phyloP scores from a whole-genome alignment of 768 basidiomycete species.

The Vishniacozyma victoriae region DNA sequence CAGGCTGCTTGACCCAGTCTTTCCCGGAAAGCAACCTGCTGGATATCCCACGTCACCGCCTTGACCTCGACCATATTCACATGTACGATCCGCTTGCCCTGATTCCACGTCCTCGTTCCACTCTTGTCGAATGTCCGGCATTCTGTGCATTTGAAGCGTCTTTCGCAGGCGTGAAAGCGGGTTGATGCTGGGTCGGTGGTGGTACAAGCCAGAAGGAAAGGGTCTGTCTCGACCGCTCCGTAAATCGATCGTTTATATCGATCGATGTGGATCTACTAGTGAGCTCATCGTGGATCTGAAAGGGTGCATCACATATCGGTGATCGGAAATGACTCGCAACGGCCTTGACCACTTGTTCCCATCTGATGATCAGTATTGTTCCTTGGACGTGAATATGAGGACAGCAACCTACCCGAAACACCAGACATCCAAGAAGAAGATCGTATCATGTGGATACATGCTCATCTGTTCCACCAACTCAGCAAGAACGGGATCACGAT shows the following conservation, averaged over 20 bases:
- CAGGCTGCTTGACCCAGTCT: conserved; percentile 42
- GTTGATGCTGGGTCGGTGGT: conserved; percentile 49
- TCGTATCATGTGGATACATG: conserved; percentile 58
- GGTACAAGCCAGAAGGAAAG: conserved; percentile 31
- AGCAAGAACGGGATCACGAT: conserved; percentile 54
- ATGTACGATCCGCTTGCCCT: conserved; percentile 58
- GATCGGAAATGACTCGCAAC: conserved; percentile 62
- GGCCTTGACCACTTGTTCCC: conserved; percentile 80
- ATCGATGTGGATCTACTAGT: conserved; percentile 78
- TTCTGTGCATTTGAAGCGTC: conserved; percentile 60
- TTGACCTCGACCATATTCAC: conserved; percentile 77
- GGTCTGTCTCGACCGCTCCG: conserved; percentile 58
- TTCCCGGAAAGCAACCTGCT: conserved; percentile 52
- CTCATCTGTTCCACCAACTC: conserved; percentile 67
- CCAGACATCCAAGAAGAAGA: conserved; percentile 89
- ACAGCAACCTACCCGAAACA: conserved; percentile 66
- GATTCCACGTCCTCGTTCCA: conserved; percentile 44
- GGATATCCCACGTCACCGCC: conserved; percentile 55
- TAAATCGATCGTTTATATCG: conserved; percentile 76
- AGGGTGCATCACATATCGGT: conserved; percentile 4
- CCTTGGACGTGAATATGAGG: neutral
- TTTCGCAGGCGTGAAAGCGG: conserved; percentile 91
- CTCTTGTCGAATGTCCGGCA: conserved; percentile 28
- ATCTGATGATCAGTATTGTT: conserved; percentile 45
- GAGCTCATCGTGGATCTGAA: no score